Base-by-base conservation (phyloP, 768 basidiomycete genomes). In the Paxillus ammoniavirescens region DNA sequence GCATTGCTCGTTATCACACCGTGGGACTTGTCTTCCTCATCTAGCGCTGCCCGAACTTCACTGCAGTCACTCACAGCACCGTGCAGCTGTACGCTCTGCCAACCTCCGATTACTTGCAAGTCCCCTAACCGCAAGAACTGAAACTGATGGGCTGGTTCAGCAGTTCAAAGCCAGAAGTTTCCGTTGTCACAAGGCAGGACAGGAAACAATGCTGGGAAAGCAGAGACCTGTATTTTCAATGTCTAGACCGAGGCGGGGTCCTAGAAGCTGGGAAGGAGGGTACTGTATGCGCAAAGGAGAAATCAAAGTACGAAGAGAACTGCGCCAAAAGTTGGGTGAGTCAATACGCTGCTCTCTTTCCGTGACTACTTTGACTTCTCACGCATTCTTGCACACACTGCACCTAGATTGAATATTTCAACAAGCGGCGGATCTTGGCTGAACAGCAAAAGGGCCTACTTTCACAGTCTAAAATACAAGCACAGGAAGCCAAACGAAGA, bases 261-360 rank as follows among this genome's bases (percentile, higher is more conserved):
- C 73, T 89, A 31, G 86, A 87, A 57, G 81, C 92, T 0, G 92
- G 92, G 8, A 86, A 88, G 59, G 91, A 89, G 58, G 73, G 73
- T 5, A 73, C 61, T 36, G 75, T 76, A 9, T 98, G 94, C 64
- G 63, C 74, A 4, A 61, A 68, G 12, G 78, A 89, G 67, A 81
- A 79, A 57, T 72, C 70, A 35, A 62, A 49, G 4, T 98, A 95
- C 70, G 82, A 89, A 50, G 71, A 73, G 53, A 83, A 78, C 60
- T 96, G 93, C 65, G 91, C 91, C 2, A 86, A 83, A 70, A 94
- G 93, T 71, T 96, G 93, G 93, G 93, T 93, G 68, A 52, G 86
- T 78, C 17, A 43, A 28, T 43, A 43, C 13, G 21, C 9, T 28
- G 2, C 13, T 43, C n/a, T 21, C 33, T 36, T 26, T 15, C 18